phyloP scores from a whole-genome alignment of 495 filamentous ascomycete species.

The Cairneyella variabilis region DNA sequence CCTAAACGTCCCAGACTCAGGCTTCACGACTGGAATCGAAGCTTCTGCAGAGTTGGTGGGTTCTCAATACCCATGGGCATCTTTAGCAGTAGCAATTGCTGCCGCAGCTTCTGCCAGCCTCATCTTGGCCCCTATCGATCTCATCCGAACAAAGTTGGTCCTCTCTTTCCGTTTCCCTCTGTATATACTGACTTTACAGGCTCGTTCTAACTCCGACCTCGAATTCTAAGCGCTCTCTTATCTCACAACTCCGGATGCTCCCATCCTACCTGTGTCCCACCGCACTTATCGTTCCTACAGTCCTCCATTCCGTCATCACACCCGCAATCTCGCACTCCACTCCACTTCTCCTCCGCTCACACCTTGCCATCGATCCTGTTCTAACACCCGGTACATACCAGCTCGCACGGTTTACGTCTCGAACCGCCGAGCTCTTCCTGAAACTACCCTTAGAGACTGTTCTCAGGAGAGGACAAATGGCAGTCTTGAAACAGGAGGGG shows the following conservation, averaged over 20 bases:
- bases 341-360: constrained; percentile 75
- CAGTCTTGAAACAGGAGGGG: constrained; percentile 38
- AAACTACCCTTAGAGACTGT: constrained; percentile 90
- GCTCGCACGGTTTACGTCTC: constrained; percentile 70
- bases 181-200: constrained; percentile 28
- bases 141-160: constrained; percentile 73
- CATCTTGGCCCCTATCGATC: constrained; percentile 80
- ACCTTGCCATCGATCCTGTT: constrained; percentile 75
- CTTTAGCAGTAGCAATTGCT: constrained; percentile 73
- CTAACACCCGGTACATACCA: constrained; percentile 77
- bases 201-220: constrained; percentile 78
- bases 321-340: constrained; percentile 73
- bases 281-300: constrained; percentile 70
- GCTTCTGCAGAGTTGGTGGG: constrained; percentile 40
- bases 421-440: constrained; percentile 73
- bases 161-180: background rate
- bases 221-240: constrained; percentile 67
- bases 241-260: constrained; percentile 63
- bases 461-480: constrained; percentile 79
- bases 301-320: constrained; percentile 80
- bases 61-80: constrained; percentile 67
- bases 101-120: constrained; percentile 77
- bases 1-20: constrained; percentile 76
- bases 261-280: constrained; percentile 72
- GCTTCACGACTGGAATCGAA: constrained; percentile 39